Base-by-base conservation (phyloP, 768 basidiomycete genomes). In the Rhizopogon salebrosus region DNA sequence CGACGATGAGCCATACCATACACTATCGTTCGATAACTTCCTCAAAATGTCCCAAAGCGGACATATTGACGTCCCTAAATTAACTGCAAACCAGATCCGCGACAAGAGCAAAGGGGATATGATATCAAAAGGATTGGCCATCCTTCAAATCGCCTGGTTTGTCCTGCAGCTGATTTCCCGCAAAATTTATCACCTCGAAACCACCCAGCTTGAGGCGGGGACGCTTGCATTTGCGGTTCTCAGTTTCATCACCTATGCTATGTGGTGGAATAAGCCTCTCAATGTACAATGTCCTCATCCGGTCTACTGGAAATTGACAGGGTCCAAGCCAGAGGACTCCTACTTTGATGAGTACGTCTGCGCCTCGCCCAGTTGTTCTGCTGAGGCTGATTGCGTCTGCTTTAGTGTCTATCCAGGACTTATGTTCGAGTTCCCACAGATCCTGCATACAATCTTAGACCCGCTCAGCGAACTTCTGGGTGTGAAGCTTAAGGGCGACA, bases 241-340 rank as follows among this genome's bases (percentile, higher is more conserved):
- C 29, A 72, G 67, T 27, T 54, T 63, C 11, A 52, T 62, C n/a
- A 66, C 63, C n/a, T 74, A 71, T 53, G 36, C 48, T 0, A 42
- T 70, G 1, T 74, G 75, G 74, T 74, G 69, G 72, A 31, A 64
- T 23, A 76, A 76, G 58, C 75, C 73, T 2, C 61, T 68, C 8
- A 66, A 70, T 48, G 67, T 74, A 0, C 55, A 53, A 8, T 56
- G 53, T 9, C 64, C 60, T 4, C 18, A 41, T 38, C 27, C 35
- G 9, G 40, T 49, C 24, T 11, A 50, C 22, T 42, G 24, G 27
- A 31, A 36, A 6, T 35, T 11, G 9, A 35, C 34, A 10, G 10
- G 13, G 34, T 35, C 34, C 11, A 13, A 13, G 34, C 3, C 8
- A 27, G 3, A 27, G 26, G 8, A 3, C 6, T 27, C 6, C 8